Evolutionary conservation across 768 basidiomycete species (phyloP).

Genomic region (Mycena filopes): DNA sequence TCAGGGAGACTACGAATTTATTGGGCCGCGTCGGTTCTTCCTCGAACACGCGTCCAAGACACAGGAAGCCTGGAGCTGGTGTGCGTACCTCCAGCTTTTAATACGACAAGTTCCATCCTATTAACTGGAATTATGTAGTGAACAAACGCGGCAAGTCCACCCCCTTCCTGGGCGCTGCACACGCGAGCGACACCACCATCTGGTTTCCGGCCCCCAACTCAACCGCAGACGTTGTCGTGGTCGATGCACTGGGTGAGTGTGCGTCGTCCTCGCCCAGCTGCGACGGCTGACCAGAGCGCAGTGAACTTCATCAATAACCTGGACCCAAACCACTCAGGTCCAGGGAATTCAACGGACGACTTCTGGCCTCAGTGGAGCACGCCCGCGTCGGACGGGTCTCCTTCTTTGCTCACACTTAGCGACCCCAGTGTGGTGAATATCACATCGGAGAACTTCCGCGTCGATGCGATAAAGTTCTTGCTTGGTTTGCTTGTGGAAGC

Average conservation of each 20-base stretch:
- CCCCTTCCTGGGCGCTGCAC: slow-evolving; percentile 14
- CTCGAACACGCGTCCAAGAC: slow-evolving; percentile 21
- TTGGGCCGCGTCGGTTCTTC: slow-evolving; percentile 17
- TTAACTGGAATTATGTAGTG: slow-evolving; percentile 2
- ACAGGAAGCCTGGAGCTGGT: slow-evolving; percentile 26
- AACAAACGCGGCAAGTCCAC: slow-evolving; percentile 24
- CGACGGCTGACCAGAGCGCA: background rate
- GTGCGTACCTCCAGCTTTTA: background rate
- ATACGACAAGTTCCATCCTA: background rate
- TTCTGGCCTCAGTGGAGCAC: slow-evolving; percentile 25
- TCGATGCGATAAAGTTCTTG: slow-evolving; percentile 23
- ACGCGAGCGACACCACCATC: slow-evolving; percentile 13
- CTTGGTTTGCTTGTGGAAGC: background rate
- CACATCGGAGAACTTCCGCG: slow-evolving; percentile 18
- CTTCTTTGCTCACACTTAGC: slow-evolving; percentile 18
- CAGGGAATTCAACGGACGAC: background rate
- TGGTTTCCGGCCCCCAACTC: slow-evolving; percentile 18
- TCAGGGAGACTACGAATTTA: slow-evolving; percentile 20
- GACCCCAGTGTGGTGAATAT: slow-evolving; percentile 15
- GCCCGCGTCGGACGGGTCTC: background rate
- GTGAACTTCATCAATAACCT: slow-evolving; percentile 30
- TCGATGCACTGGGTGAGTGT: slow-evolving; percentile 22
- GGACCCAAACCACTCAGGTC: slow-evolving; percentile 13
- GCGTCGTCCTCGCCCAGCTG: background rate
- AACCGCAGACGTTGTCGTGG: background rate